Conservation (phyloP, 345 rosid species). For the Salix udensis region DNA sequence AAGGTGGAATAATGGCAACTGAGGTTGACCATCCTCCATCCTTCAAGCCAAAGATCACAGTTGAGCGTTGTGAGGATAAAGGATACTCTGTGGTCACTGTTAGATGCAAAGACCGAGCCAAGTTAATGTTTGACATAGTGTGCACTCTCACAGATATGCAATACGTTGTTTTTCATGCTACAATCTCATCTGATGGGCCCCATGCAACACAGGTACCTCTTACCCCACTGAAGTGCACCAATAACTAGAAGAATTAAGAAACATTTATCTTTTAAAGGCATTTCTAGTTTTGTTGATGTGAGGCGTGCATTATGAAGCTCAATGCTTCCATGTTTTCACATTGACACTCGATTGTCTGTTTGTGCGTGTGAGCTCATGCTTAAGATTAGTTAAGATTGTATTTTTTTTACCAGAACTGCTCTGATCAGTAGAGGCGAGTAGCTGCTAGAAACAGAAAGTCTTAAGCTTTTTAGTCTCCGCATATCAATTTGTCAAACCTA, state of each 20-base stretch:
- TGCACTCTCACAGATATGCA: conserved; percentile 98
- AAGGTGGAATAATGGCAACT: conserved; percentile 39
- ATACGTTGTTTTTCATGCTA: conserved; percentile 89
- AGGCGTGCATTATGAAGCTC: neutral
- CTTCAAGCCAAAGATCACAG: conserved; percentile 49
- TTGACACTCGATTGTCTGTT: neutral
- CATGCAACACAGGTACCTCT: conserved; percentile 62
- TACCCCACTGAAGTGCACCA: neutral
- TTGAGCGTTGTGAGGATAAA: conserved; percentile 69
- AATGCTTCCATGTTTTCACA: neutral
- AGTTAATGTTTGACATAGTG: conserved; percentile 86
- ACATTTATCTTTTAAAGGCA: neutral
- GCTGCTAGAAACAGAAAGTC: neutral
- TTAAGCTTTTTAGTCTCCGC: neutral
- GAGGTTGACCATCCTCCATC: conserved; percentile 39
- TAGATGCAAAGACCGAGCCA: conserved; percentile 73
- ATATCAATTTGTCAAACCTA: neutral
- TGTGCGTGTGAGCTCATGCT: neutral
- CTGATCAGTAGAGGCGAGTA: too few relatives aligned
- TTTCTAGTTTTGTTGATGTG: neutral
- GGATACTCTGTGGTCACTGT: conserved; percentile 81
- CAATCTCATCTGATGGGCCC: conserved; percentile 67
- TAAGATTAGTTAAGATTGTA: neutral
- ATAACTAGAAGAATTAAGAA: neutral
- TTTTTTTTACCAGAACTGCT: neutral